A percentile compares a stretch with the other conserved stretches of the same genome.
phyloP scores from a whole-genome alignment of 306 rosid genomes.

The Cercis canadensis region DNA sequence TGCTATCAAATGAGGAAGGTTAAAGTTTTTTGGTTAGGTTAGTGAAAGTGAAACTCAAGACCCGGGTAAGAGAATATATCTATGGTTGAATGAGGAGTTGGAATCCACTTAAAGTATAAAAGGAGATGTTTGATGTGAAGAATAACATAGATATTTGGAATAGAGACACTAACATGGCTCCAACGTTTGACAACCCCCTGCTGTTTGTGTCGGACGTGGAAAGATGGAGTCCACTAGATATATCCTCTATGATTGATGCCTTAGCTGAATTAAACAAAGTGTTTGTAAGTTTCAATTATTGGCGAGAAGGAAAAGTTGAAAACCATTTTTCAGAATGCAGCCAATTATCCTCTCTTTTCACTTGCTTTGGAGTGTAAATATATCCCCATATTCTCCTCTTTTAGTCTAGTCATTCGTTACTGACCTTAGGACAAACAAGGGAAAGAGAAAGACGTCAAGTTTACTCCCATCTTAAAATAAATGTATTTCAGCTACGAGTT shows the following conservation, averaged over 20 bases:
- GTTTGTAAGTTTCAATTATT: constrained; percentile 47
- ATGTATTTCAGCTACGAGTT: neutral
- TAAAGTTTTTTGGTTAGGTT: constrained; percentile 52
- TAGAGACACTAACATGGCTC: constrained; percentile 62
- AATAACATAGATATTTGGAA: constrained; percentile 55
- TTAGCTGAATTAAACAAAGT: constrained; percentile 38
- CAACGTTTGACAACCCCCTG: constrained; percentile 64
- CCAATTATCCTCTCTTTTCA: constrained; percentile 33
- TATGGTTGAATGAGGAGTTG: constrained; percentile 96
- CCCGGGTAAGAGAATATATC: constrained; percentile 47
- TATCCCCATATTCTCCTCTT: constrained; percentile 17
- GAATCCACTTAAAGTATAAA: constrained; percentile 77
- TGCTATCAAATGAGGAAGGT: constrained; percentile 27
- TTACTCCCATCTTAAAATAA: neutral
- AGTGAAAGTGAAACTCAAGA: constrained; percentile 62
- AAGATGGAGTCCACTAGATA: constrained; percentile 65
- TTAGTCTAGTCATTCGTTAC: constrained; percentile 30
- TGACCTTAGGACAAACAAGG: constrained; percentile 24
- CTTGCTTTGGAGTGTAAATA: too few species aligned
- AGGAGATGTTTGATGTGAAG: constrained; percentile 61
- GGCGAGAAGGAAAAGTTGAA: constrained; percentile 36
- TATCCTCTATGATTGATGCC: constrained; percentile 39
- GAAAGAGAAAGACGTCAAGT: neutral
- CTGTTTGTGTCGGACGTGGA: constrained; percentile 75
- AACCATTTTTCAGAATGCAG: constrained; percentile 1